Base-by-base conservation (phyloP, 2,329 filamentous ascomycete genomes). In the Pyrenophora graminea region DNA sequence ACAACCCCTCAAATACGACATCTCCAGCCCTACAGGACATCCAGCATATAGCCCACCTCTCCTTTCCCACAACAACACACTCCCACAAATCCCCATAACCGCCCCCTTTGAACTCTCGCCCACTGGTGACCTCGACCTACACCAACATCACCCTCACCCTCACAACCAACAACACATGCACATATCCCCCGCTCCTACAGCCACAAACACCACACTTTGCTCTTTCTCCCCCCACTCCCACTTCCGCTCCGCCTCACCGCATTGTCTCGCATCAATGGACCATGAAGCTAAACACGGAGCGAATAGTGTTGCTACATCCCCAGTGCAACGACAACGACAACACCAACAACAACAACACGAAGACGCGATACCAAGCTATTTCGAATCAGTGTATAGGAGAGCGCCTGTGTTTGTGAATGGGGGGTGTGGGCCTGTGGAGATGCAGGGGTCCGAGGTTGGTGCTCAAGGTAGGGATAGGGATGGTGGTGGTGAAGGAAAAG, bases 311-410 rank as follows among this genome's bases (percentile, higher is more conserved):
- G 19, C 19, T 21, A 21, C 19, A 21, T 21, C 19, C 19, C 19
- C 19, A 21, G 19, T 21, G 3, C 19, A 21, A 21, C 19, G 19
- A 21, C 19, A 21, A 15, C 15, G 1, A 15, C 15, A 15, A 15
- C 9, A 18, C 4, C n/a, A 21, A 13, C 9, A 34, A n/a, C 6
- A 13, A 10, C 15, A 38, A 27, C 25, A 23, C 17, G 27, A 39
- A 13, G 36, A 44, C 9, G 4, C 5, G 2, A 39, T 45, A 33
- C 48, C 48, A 12, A 53, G 37, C 18, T 53, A 53, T 27, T 53
- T 39, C 17, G 51, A 53, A 15, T 37, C 25, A 2, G 37, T 53
- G 37, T 42, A 36, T 18, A 30, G 27, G 4, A 30, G 27, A 9
- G 27, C 8, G 27, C 27, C 10, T 1, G 8, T 30, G 27, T 30